These are phyloP conservation scores for Ambispora gerdemannii DNA, from an alignment of 192 early-diverging fungal species.

Conservation along the genomic window DNA sequence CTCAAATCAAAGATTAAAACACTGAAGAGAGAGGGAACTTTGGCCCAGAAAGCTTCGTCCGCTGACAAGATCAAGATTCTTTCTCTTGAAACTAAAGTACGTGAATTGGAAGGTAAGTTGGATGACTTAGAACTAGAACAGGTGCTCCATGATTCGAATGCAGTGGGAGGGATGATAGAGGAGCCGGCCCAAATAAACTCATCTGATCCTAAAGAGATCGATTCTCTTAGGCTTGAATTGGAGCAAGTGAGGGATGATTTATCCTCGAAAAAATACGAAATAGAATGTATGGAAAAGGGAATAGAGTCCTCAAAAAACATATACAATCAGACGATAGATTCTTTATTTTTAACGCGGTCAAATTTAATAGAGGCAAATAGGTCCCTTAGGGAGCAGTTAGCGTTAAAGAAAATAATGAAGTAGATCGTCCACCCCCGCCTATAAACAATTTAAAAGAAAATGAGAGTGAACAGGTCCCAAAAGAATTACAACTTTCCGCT, in stretches of 20 bases:
- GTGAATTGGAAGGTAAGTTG: neutral
- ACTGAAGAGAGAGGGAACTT: neutral
- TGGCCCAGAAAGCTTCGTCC: constrained; percentile 2
- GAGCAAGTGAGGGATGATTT: neutral
- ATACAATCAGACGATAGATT: neutral
- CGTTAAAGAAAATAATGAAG: no score
- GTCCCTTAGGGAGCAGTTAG: no score
- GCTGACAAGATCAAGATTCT: neutral
- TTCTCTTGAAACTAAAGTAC: constrained; percentile 1
- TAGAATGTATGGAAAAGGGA: neutral
- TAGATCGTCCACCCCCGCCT: neutral
- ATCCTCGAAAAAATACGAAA: no score
- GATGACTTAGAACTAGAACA: neutral
- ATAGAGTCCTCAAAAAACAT: neutral
- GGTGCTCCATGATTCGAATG: neutral
- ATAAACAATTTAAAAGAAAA: neutral
- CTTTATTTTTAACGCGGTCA: neutral
- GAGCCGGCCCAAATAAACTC: no score
- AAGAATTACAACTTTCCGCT: neutral
- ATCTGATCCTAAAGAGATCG: no score
- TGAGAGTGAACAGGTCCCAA: neutral
- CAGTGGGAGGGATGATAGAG: no score
- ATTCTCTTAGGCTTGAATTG: neutral
- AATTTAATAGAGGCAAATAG: neutral
- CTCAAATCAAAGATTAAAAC: neutral